Evolutionary conservation across 352 stramenopile species (phyloP).

Genomic region (Phytophthora nicotianae): DNA sequence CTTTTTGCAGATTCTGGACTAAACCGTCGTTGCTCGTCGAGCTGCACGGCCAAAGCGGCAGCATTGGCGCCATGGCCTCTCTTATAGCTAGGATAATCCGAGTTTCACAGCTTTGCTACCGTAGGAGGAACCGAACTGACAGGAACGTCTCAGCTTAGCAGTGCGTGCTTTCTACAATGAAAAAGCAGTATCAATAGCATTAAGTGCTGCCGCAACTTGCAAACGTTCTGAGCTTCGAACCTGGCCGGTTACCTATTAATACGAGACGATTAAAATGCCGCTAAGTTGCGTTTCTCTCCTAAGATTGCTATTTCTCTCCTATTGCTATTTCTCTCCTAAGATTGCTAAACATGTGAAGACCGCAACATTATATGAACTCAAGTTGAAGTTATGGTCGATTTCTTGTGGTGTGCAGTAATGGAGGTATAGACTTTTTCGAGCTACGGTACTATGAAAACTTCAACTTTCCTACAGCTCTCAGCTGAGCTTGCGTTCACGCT

Average conservation of each 20-base stretch:
- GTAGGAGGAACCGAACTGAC: neutral
- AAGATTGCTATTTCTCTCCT: too few relatives aligned
- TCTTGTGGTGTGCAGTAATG: conserved; percentile 10
- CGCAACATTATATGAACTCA: neutral
- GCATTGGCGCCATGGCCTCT: conserved; percentile 20
- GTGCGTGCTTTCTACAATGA: conserved; percentile 16
- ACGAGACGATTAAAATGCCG: conserved; percentile 12
- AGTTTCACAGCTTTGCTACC: conserved; percentile 25
- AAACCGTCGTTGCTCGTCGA: conserved; percentile 56
- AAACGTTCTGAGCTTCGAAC: conserved; percentile 12
- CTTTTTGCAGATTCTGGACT: conserved; percentile 62
- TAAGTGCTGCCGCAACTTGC: neutral
- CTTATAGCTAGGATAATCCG: neutral
- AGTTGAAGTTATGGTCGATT: conserved; percentile 32
- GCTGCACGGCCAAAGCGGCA: conserved; percentile 56
- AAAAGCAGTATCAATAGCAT: neutral
- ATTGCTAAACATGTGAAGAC: conserved; percentile 5
- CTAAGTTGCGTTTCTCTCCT: conserved; percentile 6
- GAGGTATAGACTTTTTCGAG: conserved; percentile 10
- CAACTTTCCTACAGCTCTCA: conserved; percentile 14
- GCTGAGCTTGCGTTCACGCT: conserved; percentile 57
- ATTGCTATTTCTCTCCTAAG: conserved; percentile 2
- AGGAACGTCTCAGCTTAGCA: conserved; percentile 6
- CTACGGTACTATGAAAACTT: conserved; percentile 21
- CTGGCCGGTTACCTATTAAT: conserved; percentile 23